These are phyloP conservation scores for Brassica hybrid DNA, from an alignment of 441 rosid species.

Conservation along the genomic window DNA sequence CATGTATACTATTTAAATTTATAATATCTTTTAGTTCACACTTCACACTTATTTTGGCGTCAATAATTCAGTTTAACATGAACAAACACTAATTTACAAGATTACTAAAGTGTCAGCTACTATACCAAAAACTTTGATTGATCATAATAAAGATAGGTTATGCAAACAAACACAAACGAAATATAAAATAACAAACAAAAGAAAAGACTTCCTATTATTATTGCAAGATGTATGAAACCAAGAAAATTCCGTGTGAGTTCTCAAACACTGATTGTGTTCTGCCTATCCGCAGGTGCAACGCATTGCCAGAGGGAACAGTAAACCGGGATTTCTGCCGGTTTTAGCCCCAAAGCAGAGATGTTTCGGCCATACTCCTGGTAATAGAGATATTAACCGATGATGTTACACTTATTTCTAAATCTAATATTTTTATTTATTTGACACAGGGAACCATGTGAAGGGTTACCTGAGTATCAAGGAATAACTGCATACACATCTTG, in stretches of 20 bases:
- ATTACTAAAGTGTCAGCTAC: background rate
- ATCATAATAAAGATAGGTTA: background rate
- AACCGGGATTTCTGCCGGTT: conserved; percentile 67
- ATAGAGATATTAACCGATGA: background rate
- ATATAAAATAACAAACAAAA: background rate
- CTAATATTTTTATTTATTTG: background rate
- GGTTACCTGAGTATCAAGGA: conserved; percentile 93
- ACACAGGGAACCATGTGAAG: background rate
- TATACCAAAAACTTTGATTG: too few species aligned
- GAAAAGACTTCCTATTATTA: conserved; percentile 18
- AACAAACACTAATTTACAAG: background rate
- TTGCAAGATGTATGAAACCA: conserved; percentile 7
- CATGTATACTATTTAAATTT: too few species aligned
- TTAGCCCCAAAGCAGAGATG: conserved; percentile 71
- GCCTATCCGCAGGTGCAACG: conserved; percentile 86
- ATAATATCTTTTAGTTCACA: background rate
- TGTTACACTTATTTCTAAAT: conserved; percentile 15
- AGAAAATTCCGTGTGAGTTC: background rate
- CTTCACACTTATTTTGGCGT: background rate
- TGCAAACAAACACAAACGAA: conserved; percentile 5
- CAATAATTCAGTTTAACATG: too few species aligned
- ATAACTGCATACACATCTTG: conserved; percentile 92
- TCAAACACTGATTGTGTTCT: conserved; percentile 51
- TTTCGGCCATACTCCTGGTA: conserved; percentile 86
- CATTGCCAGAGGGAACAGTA: conserved; percentile 86